A percentile compares a stretch with the other conserved stretches of the same genome.
Conservation (phyloP, 108 stramenopile genomes). For the Nitzschia sp. region DNA sequence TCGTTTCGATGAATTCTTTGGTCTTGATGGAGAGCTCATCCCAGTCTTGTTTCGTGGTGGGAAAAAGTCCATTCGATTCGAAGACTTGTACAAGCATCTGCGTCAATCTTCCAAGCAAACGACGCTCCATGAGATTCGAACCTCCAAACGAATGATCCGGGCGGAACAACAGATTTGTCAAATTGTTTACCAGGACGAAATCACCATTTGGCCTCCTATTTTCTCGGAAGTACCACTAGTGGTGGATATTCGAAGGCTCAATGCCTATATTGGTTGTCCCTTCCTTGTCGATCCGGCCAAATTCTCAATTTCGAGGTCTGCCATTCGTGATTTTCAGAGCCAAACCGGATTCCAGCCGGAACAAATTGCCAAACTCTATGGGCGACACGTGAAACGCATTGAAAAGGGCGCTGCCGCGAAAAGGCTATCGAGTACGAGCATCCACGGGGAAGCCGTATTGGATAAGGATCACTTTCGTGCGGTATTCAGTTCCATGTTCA, state of each 20-base stretch:
- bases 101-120: neutral
- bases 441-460: neutral
- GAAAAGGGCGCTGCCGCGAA: neutral
- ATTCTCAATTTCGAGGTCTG: neutral
- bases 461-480: neutral
- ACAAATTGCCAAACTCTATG: neutral
- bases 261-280: neutral
- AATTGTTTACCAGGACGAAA: neutral
- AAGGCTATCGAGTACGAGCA: neutral
- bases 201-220: neutral
- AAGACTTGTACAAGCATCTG: neutral
- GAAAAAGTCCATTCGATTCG: neutral
- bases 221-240: neutral
- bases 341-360: neutral
- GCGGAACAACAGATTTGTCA: neutral
- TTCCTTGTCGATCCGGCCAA: neutral
- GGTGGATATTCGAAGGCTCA: neutral
- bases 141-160: neutral
- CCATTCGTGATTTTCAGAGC: neutral
- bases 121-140: neutral
- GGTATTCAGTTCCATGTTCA: neutral
- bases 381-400: neutral
- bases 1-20: neutral
- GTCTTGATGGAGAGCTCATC: neutral
- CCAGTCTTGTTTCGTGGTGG: neutral